Conservation (phyloP, 2,329 filamentous ascomycete genomes). For the Paracoccidioides lutzii region DNA sequence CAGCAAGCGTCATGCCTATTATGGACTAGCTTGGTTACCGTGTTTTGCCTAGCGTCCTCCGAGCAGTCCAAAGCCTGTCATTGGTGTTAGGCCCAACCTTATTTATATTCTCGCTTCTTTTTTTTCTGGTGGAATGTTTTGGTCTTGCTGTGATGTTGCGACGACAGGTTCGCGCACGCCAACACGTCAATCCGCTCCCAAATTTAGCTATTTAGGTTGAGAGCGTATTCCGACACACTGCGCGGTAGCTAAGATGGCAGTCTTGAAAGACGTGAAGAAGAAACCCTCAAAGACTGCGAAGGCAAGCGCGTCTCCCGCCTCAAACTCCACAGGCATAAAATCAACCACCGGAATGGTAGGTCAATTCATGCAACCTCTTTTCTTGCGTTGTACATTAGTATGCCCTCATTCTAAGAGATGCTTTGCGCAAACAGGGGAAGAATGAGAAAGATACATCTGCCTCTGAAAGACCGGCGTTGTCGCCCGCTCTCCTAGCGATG, state of each 20-base stretch:
- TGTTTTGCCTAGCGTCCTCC: background rate
- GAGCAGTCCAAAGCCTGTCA: too few relatives aligned
- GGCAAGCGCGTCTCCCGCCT: background rate
- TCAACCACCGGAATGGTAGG: slow-evolving; percentile 10
- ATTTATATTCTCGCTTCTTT: background rate
- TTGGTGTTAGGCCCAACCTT: background rate
- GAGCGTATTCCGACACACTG: background rate
- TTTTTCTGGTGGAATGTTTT: background rate
- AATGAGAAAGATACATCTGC: slow-evolving; percentile 8
- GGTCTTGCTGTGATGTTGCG: background rate
- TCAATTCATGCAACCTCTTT: background rate
- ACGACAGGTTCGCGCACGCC: background rate
- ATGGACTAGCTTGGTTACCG: background rate
- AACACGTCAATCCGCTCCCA: background rate
- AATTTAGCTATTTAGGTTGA: background rate
- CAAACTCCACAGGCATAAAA: background rate
- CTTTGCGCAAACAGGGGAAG: slow-evolving; percentile 12
- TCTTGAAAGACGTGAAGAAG: background rate
- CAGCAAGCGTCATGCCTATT: background rate
- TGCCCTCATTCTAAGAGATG: background rate
- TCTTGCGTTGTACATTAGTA: background rate
- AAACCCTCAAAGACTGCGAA: background rate
- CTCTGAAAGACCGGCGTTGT: slow-evolving; percentile 28
- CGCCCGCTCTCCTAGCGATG: slow-evolving; percentile 52
- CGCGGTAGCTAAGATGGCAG: background rate